Base-by-base conservation (phyloP, 2,329 filamentous ascomycete genomes). In the Fusarium sp. region DNA sequence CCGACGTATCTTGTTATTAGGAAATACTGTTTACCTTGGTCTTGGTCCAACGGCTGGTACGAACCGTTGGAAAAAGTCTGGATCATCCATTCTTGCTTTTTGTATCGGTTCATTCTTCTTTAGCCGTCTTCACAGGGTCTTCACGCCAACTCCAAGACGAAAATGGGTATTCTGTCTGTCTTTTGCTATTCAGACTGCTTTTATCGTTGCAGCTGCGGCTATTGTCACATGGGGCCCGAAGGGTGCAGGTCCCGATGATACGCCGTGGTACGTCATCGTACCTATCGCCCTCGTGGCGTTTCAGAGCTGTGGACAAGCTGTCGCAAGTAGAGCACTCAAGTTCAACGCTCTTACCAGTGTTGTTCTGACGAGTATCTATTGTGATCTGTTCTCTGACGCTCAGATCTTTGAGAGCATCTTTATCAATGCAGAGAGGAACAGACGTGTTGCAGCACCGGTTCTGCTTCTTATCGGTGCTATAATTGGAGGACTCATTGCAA, bases 281-380 rank as follows among this genome's bases (percentile, higher is more conserved):
- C 91, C 92, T 0, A 84, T 94, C 43, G 88, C 86, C 2, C 80
- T 93, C 10, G 84, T 94, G 8, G 91, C 91, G 3, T 93, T 95
- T 73, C 92, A 95, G 80, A 90, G 89, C 68, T 91, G 90, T 56
- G 93, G 92, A 0, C 92, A 95, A 77, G 92, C 92, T 2, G 89
- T 94, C n/a, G 88, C 88, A 0, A 93, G 90, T 72, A 82, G 92
- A 6, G 89, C 91, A 0, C 79, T 95, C 63, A 86, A 89, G 72
- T 91, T 90, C 75, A 89, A 89, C 60, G 88, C 89, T 4, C 80
- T 95, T 21, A 94, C 92, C 0, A 93, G 91, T 65, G 92, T 94
- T 18, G 93, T 94, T 5, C 79, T 96, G 62, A 95, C 93, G 2
- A 93, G 91, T 76, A 89, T 93, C 66, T 95, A 94, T 81, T 94